phyloP scores from a whole-genome alignment of 225 moss, liverwort and hornwort genomes.

The Sphagnum tenellum region DNA sequence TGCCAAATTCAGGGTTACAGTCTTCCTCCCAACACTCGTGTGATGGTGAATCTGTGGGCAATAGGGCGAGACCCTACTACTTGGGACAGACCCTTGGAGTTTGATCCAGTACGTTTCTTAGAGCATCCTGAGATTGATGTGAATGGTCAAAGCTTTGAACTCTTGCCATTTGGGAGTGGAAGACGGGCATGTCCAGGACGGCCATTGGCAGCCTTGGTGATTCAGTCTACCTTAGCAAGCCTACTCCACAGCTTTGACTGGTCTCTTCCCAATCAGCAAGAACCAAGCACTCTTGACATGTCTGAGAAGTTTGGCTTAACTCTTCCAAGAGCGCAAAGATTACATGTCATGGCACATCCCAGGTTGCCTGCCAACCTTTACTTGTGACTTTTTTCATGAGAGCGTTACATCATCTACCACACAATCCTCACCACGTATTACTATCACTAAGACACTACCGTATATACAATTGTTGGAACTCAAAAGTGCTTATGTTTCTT shows the following conservation, averaged over 20 bases:
- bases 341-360: constrained; percentile 7
- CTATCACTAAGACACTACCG: too few relatives aligned
- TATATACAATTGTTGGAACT: too few relatives aligned
- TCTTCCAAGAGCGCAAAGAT: constrained; percentile 10
- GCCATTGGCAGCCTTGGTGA: constrained; percentile 14
- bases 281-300: constrained; percentile 11
- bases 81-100: constrained; percentile 22
- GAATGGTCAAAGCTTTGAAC: constrained; percentile 16
- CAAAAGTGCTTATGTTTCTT: too few relatives aligned
- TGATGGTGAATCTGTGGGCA: constrained; percentile 33
- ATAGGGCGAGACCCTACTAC: constrained; percentile 32
- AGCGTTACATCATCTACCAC: too few relatives aligned
- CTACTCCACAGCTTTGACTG: constrained; percentile 36
- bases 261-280: constrained; percentile 4
- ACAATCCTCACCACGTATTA: too few relatives aligned
- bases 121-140: not conserved
- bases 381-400: not conserved
- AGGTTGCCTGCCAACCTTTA: constrained; percentile 4
- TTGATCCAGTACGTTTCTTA: constrained; percentile 40
- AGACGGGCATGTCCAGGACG: constrained; percentile 35
- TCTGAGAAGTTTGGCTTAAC: constrained; percentile 18
- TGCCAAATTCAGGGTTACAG: constrained; percentile 29
- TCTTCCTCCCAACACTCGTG: constrained; percentile 20
- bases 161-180: constrained; percentile 41
- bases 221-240: constrained; percentile 18